Evolutionary conservation across 306 rosid genomes (phyloP).

Genomic region (Luffa aegyptiaca): DNA sequence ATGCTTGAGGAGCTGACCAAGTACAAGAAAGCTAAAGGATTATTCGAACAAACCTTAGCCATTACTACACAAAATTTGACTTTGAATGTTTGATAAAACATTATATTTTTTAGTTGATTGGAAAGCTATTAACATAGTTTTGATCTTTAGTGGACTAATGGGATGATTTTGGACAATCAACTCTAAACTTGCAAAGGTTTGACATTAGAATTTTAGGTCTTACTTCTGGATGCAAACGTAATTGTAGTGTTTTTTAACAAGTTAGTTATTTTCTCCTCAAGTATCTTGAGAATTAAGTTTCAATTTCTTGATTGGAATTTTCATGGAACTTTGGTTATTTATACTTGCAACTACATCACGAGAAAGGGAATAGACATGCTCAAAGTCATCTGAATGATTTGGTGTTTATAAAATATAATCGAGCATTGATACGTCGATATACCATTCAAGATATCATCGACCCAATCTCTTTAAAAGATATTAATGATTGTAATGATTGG

Average conservation of each 20-base stretch:
- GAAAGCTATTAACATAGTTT: neutral
- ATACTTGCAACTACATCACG: neutral
- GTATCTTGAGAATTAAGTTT: neutral
- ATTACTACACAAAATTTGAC: too few relatives aligned
- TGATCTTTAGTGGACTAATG: neutral
- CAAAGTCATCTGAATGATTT: too few relatives aligned
- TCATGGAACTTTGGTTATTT: neutral
- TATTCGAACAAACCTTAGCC: neutral
- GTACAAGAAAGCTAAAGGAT: neutral
- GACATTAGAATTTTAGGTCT: too few relatives aligned
- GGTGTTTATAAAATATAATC: too few relatives aligned
- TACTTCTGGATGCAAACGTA: neutral
- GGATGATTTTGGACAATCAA: too few relatives aligned
- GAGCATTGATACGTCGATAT: too few relatives aligned
- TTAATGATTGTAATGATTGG: too few relatives aligned
- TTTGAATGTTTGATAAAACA: too few relatives aligned
- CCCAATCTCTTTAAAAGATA: too few relatives aligned
- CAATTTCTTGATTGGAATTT: neutral
- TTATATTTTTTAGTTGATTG: too few relatives aligned
- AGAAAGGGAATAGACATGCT: neutral
- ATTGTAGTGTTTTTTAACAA: neutral
- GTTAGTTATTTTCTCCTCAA: neutral
- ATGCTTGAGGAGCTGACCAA: neutral
- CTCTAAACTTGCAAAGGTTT: too few relatives aligned
- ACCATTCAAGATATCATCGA: too few relatives aligned